A percentile compares a stretch with the other conserved stretches of the same genome.
These are phyloP conservation scores for Penicillium sp. DNA, from an alignment of 2,329 filamentous ascomycete genomes.

Conservation along the genomic window DNA sequence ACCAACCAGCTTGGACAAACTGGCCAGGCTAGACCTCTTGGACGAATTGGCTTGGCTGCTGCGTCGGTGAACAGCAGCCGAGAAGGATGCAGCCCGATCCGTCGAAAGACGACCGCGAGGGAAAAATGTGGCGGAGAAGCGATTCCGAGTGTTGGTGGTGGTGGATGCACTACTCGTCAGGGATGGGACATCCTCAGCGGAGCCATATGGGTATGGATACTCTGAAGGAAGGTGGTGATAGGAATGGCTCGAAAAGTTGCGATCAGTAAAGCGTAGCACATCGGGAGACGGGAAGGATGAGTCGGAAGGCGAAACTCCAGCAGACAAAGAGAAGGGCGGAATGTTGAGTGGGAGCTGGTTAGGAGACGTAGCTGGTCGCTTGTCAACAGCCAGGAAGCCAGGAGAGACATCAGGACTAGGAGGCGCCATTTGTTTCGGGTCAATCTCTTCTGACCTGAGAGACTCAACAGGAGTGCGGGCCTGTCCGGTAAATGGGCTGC, in stretches of 20 bases:
- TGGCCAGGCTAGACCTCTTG: slow-evolving; percentile 51
- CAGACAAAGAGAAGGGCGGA: slow-evolving; percentile 42
- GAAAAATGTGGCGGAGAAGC: slow-evolving; percentile 47
- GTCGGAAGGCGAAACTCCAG: slow-evolving; percentile 38
- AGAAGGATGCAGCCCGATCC: slow-evolving; percentile 48
- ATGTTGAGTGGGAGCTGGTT: slow-evolving; percentile 40
- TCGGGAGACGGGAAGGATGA: slow-evolving; percentile 50
- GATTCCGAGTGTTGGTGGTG: slow-evolving; percentile 44
- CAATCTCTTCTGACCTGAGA: slow-evolving; percentile 32
- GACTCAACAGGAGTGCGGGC: slow-evolving; percentile 31
- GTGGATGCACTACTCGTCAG: slow-evolving; percentile 52
- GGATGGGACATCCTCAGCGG: slow-evolving; percentile 52
- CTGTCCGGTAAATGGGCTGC: slow-evolving; percentile 24
- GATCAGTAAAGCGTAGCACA: slow-evolving; percentile 45
- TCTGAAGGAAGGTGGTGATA: slow-evolving; percentile 40
- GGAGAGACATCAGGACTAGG: slow-evolving; percentile 40
- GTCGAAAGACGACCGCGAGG: slow-evolving; percentile 42
- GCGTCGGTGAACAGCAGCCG: slow-evolving; percentile 39
- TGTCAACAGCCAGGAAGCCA: slow-evolving; percentile 38
- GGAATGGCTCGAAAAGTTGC: slow-evolving; percentile 36
- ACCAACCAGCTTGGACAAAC: slow-evolving; percentile 49
- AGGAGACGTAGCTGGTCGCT: slow-evolving; percentile 45
- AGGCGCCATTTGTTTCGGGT: slow-evolving; percentile 20
- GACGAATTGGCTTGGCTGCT: slow-evolving; percentile 41
- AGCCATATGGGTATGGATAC: slow-evolving; percentile 43